Evolutionary conservation across 306 rosid species (phyloP), one percentile per base, ranked within the genome.

Genomic region (Carpinus fangiana): DNA sequence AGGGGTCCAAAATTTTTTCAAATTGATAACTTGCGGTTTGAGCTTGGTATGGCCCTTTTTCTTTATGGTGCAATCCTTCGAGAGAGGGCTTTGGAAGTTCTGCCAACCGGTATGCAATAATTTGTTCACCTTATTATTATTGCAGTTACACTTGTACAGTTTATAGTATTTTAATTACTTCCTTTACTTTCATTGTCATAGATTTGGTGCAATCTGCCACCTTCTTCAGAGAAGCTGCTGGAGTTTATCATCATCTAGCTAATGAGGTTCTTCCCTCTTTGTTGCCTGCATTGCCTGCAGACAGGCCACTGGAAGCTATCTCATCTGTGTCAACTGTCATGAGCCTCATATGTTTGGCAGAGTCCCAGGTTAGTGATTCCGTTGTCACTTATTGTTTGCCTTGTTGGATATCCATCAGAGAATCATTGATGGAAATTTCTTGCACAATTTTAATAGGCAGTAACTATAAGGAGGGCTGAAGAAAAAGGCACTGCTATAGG

Each of bases 261-360:
- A 72, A 82, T 55, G 86, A 85, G 77, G 85, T 86, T 84, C 88
- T 93, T 79, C 90, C 92, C 62, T 23, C 70, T 43, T 77, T 90
- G 34, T 68, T 81, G 80, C 38, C 65, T 55, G 31, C 65, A 53
- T 54, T 84, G 81, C 78, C 89, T 76, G 78, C 73, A 46, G 93
- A 88, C 75, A 84, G 72, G 80, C 91, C 97, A 76, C 92, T 90
- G 0, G 97, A 93, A 89, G 80, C 82, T 68, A 74, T 85, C 55
- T 11, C 90, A 62, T 80, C 84, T 46, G 84, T 88, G 75, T 86
- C 93, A 26, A 77, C 87, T 64, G 88, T 76, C 72, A 85, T 93
- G 96, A 89, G 86, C 82, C 87, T 90, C 34, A 70, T 93, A 70
- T 90, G 93, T 76, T 84, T 93, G 84, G 96, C 96, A 48, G 97